These are phyloP conservation scores for Davidsoniella virescens DNA, from an alignment of 2,329 filamentous ascomycete species.

Conservation along the genomic window DNA sequence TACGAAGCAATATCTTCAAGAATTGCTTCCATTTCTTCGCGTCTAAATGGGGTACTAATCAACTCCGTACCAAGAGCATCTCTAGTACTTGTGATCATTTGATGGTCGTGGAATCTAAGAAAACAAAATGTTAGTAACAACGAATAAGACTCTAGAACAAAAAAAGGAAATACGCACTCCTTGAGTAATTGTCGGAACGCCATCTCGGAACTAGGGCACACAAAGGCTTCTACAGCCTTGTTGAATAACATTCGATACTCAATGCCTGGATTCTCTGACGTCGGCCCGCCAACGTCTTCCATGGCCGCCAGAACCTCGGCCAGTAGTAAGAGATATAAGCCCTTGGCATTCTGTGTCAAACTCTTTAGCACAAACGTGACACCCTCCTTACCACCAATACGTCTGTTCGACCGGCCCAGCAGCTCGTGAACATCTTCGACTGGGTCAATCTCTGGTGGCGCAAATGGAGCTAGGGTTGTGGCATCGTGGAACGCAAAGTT, in stretches of 20 bases:
- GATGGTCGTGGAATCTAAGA: constrained; percentile 76
- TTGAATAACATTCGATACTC: constrained; percentile 88
- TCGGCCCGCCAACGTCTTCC: constrained; percentile 23
- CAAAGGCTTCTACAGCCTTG: constrained; percentile 91
- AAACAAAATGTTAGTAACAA: constrained; percentile 17
- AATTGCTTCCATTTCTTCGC: constrained; percentile 77
- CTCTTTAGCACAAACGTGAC: constrained; percentile 81
- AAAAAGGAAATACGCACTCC: constrained; percentile 41
- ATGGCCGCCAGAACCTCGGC: constrained; percentile 63
- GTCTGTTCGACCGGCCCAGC: constrained; percentile 61
- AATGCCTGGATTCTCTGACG: constrained; percentile 42
- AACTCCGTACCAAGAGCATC: constrained; percentile 75
- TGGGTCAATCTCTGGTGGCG: constrained; percentile 49
- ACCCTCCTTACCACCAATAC: constrained; percentile 77
- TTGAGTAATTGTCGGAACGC: constrained; percentile 87
- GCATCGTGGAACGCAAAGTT: constrained; percentile 87
- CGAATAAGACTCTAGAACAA: background rate
- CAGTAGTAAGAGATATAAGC: constrained; percentile 69
- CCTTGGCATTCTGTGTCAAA: constrained; percentile 81
- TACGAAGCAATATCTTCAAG: constrained; percentile 47
- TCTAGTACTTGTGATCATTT: constrained; percentile 84
- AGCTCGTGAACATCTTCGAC: constrained; percentile 85
- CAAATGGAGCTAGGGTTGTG: constrained; percentile 68
- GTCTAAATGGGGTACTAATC: constrained; percentile 67
- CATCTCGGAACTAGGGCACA: constrained; percentile 80